Percentiles rank a stretch among this genome's conserved stretches.
These are phyloP conservation scores for Didymosphaeria variabile DNA, from an alignment of 2,329 filamentous ascomycete genomes.

Conservation along the genomic window DNA sequence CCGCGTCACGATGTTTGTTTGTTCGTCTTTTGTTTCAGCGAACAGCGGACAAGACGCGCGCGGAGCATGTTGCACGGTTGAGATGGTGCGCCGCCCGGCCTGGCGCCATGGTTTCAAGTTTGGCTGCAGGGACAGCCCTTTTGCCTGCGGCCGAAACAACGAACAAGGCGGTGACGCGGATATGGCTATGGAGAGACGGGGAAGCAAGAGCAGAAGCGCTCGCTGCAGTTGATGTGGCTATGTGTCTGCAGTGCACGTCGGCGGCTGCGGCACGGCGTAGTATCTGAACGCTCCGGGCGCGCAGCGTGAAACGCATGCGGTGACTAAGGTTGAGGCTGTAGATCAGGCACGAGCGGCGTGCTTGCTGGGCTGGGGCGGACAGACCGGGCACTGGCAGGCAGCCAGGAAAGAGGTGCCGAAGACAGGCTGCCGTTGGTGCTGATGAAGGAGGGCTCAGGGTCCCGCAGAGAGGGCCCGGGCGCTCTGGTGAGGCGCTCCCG, in stretches of 20 bases:
- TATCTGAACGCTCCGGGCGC: not conserved
- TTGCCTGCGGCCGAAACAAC: not conserved
- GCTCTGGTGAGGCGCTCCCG: not conserved
- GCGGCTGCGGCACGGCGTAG: constrained; percentile 13
- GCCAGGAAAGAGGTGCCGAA: not conserved
- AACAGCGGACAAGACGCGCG: constrained; percentile 8
- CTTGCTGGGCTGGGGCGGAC: not conserved
- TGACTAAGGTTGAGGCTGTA: not conserved
- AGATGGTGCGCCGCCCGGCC: not conserved
- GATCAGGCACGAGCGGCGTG: not conserved
- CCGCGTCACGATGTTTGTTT: constrained; percentile 4
- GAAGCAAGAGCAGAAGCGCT: constrained; percentile 6
- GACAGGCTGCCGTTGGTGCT: not conserved
- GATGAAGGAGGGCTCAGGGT: not conserved
- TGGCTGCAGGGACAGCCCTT: constrained; percentile 14
- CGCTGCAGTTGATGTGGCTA: not conserved
- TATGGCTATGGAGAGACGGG: not conserved
- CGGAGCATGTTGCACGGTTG: not conserved
- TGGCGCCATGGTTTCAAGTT: constrained; percentile 1
- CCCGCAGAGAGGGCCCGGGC: not conserved
- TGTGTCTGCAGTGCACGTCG: constrained; percentile 2
- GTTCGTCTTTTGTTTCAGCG: constrained; percentile 10
- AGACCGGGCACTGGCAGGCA: not conserved
- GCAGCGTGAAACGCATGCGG: not conserved
- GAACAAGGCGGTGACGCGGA: not conserved